Evolutionary conservation across 148 eudicot species (phyloP), one percentile per base, ranked within the genome.

Genomic region (Rhododendron mucronatum): DNA sequence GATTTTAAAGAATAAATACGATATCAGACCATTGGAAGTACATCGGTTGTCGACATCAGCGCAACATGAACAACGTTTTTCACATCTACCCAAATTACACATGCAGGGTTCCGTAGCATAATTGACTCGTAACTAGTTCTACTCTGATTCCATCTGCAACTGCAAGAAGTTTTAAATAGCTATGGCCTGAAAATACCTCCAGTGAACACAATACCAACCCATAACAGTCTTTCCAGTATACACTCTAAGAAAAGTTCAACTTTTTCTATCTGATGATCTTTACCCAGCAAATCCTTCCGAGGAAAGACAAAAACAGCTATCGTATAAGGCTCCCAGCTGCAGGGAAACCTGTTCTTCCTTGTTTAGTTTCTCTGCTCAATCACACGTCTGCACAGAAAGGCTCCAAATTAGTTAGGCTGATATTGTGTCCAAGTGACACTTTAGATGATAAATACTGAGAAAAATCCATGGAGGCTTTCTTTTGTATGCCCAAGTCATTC

Each of bases 321-420:
- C 8, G 41, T 59, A 61, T 21, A 37, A 88, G 73, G 55, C 57
- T 30, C 35, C 67, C 65, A 35, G 75, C 48, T 28, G 33, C 48
- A 55, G 7, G 51, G 86, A 76, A 83, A 12, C 45, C 7, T 85
- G 21, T 84, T 79, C 86, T 78, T 79, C 82, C 82, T 79, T 11
- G 18, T 73, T 65, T 80, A 78, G 81, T 82, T 87, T 88, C 77
- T 78, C 63, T 37, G n/a, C 44, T 84, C 87, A 77, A 26, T 92
- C 84, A 92, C 85, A 92, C 91, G 81, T 89, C 94, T 92, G 93
- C 88, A 85, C 71, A 82, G 76, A 59, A 63, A 82, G n/a, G 78
- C 50, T 67, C 71, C 81, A 57, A 85, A 84, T 84, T 74, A 16
- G 87, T 71, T 75, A 84, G 67, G 75, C 69, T 18, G 21, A 84